These are phyloP conservation scores for Conticribra weissflogii DNA, from an alignment of 108 stramenopile genomes.

Conservation along the genomic window DNA sequence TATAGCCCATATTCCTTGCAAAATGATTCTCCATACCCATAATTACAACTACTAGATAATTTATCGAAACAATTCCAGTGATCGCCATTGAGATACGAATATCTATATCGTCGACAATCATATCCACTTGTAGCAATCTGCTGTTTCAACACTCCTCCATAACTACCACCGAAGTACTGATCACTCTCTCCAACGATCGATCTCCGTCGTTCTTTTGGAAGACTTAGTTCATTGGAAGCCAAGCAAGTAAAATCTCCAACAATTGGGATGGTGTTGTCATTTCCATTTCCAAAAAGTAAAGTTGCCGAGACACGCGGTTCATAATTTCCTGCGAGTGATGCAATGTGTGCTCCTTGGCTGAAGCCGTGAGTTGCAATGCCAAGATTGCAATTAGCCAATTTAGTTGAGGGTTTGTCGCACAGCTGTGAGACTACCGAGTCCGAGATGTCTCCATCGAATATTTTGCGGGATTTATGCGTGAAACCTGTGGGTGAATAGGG, in stretches of 20 bases:
- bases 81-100: background rate
- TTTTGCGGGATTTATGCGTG: background rate
- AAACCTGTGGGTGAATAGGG: too few relatives aligned
- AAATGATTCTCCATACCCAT: too few relatives aligned
- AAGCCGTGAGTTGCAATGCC: background rate
- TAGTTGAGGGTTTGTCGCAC: background rate
- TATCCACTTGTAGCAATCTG: background rate
- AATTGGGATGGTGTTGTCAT: background rate
- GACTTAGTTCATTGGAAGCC: background rate
- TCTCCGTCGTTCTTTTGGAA: background rate
- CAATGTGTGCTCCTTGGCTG: background rate
- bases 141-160: background rate
- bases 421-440: background rate
- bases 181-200: background rate
- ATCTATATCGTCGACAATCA: background rate
- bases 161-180: background rate
- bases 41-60: too few relatives aligned
- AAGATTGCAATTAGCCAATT: background rate
- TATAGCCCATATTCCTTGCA: too few relatives aligned
- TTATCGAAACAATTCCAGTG: background rate
- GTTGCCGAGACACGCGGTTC: background rate
- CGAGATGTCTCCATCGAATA: background rate
- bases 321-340: background rate
- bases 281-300: background rate
- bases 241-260: background rate